Evolutionary conservation across 176 grass and related monocot species (phyloP).

Genomic region (Neostapfia colusana): DNA sequence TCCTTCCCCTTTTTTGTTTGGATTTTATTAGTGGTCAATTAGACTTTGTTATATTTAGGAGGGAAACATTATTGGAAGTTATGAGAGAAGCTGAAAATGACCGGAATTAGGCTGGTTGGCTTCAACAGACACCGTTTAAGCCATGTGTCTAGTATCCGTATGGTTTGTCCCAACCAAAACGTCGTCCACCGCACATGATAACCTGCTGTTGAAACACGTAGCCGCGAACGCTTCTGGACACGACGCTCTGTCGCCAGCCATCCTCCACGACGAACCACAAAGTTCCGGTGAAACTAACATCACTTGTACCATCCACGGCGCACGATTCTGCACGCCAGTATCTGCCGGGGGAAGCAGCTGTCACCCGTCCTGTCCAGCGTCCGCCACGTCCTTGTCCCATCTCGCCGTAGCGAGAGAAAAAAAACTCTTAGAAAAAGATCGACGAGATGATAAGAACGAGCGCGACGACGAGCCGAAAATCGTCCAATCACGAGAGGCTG

Average conservation of each 20-base stretch:
- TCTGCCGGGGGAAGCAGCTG: neutral
- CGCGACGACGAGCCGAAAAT: neutral
- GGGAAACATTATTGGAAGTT: neutral
- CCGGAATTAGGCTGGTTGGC: neutral
- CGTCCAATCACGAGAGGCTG: constrained; percentile 18
- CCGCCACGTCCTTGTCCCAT: constrained; percentile 5
- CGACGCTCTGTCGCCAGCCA: neutral
- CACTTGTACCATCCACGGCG: neutral
- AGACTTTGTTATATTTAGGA: no score
- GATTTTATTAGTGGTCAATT: neutral
- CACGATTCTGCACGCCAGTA: neutral
- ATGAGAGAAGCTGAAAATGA: neutral
- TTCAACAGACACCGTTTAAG: neutral
- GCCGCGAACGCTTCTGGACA: neutral
- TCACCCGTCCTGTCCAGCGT: neutral
- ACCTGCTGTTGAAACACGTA: neutral
- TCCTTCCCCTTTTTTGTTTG: neutral
- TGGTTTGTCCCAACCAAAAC: neutral
- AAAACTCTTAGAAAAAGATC: neutral
- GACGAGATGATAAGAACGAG: constrained; percentile 10
- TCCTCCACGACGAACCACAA: neutral
- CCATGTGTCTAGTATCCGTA: no score
- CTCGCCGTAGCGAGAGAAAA: neutral
- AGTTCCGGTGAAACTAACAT: neutral
- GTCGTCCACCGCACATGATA: neutral